Evolutionary conservation across 1,284 basidiomycete genomes (phyloP).

Genomic region (Ceratorhiza oryzae-sativae): DNA sequence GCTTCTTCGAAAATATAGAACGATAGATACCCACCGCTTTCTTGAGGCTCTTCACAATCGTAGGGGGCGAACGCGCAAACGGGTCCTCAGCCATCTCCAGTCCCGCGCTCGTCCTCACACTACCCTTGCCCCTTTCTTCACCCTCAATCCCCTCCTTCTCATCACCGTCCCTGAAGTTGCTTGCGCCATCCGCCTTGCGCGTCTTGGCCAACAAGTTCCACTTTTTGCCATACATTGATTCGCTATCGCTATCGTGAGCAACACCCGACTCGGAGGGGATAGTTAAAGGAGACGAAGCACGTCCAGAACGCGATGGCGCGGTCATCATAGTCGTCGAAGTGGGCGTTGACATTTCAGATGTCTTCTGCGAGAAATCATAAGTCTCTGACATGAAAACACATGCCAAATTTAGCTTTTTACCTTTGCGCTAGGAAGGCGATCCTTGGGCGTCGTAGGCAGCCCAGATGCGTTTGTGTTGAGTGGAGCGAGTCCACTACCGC

Average conservation of each 20-base stretch:
- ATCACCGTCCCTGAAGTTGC: slow-evolving; percentile 28
- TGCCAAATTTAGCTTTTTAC: slow-evolving; percentile 9
- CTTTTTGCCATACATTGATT: slow-evolving; percentile 29
- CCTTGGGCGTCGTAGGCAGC: slow-evolving; percentile 19
- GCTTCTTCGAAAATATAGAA: background rate
- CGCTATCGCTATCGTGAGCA: slow-evolving; percentile 21
- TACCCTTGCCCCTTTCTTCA: background rate
- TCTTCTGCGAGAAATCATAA: background rate
- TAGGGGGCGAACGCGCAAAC: slow-evolving; percentile 37
- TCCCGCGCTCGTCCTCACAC: background rate
- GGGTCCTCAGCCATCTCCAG: slow-evolving; percentile 30
- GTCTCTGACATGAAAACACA: background rate
- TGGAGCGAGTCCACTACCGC: slow-evolving; percentile 13
- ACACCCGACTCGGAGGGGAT: slow-evolving; percentile 12
- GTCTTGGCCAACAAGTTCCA: slow-evolving; percentile 37
- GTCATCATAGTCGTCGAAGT: slow-evolving; percentile 25
- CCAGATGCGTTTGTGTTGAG: slow-evolving; percentile 22
- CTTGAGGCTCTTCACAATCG: slow-evolving; percentile 28
- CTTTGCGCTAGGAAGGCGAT: slow-evolving; percentile 17
- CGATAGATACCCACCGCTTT: slow-evolving; percentile 4
- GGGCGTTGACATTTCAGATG: slow-evolving; percentile 21
- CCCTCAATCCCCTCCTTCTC: background rate
- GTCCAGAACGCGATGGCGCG: background rate
- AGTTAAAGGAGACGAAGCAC: slow-evolving; percentile 5
- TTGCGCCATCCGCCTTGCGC: slow-evolving; percentile 26